phyloP scores from a whole-genome alignment of 2,329 filamentous ascomycete species.

The Aspergillus vadensis region DNA sequence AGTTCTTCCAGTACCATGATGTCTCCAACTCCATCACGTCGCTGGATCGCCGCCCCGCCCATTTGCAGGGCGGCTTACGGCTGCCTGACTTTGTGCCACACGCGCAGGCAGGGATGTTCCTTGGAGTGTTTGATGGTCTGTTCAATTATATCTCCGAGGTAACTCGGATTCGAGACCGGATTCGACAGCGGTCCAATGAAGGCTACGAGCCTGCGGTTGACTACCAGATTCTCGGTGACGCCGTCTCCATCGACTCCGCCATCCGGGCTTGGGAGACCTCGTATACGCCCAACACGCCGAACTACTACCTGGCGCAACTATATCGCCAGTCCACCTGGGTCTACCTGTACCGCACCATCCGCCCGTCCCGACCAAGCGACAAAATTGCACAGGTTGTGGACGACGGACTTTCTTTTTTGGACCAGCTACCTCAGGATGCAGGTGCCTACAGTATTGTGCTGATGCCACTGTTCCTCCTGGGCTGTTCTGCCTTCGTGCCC shows the following conservation, averaged over 20 bases:
- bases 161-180: constrained; percentile 72
- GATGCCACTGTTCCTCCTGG: constrained; percentile 63
- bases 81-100: constrained; percentile 58
- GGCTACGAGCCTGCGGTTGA: constrained; percentile 69
- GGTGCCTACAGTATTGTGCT: constrained; percentile 62
- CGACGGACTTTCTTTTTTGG: constrained; percentile 59
- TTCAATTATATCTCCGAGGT: constrained; percentile 79
- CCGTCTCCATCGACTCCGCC: constrained; percentile 72
- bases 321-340: constrained; percentile 66
- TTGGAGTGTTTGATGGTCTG: constrained; percentile 80
- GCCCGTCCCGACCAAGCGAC: constrained; percentile 56
- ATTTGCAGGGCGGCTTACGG: constrained; percentile 55
- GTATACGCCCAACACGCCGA: constrained; percentile 53
- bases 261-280: constrained; percentile 74
- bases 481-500: constrained; percentile 60
- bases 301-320: constrained; percentile 59
- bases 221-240: constrained; percentile 70
- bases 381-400: constrained; percentile 61
- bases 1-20: constrained; percentile 84
- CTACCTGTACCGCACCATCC: constrained; percentile 63
- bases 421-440: constrained; percentile 55
- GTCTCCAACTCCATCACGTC: constrained; percentile 61
- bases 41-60: constrained; percentile 55
- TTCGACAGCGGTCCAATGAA: constrained; percentile 66
- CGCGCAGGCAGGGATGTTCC: constrained; percentile 60